phyloP scores from a whole-genome alignment of 441 rosid genomes.

The Biscutella laevigata region DNA sequence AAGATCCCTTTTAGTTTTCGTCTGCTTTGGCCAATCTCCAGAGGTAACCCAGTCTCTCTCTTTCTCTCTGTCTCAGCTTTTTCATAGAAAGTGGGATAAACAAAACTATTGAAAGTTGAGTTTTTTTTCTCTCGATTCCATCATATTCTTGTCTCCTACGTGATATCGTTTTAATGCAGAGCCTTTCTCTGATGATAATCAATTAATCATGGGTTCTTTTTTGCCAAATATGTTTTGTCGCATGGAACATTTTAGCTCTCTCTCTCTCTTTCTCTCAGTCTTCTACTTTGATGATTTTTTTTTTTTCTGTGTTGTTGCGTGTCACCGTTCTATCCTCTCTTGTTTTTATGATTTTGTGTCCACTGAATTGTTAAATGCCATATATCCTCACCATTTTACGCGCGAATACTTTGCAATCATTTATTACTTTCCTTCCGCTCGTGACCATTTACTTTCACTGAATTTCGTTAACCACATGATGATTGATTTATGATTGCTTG shows the following conservation, averaged over 20 bases:
- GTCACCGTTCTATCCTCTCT: not conserved
- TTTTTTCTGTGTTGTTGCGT: constrained; percentile 1
- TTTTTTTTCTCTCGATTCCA: constrained; percentile 1
- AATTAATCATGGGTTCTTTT: not conserved
- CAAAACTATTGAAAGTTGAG: constrained; percentile 1
- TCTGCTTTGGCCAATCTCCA: constrained; percentile 15
- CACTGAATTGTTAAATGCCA: not conserved
- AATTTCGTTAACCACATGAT: not conserved
- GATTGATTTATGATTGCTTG: not conserved
- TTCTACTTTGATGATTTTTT: not conserved
- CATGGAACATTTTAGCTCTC: not conserved
- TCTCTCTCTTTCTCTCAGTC: not conserved
- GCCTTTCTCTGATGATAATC: not conserved
- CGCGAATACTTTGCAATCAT: constrained; percentile 13
- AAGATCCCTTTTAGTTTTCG: constrained; percentile 15
- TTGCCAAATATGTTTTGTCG: not conserved
- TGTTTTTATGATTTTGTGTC: not conserved
- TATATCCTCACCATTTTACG: not conserved
- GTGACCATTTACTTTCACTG: constrained; percentile 16
- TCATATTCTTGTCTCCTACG: not conserved
- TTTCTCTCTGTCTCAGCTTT: not conserved
- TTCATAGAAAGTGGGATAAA: constrained; percentile 12
- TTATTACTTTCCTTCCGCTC: not conserved
- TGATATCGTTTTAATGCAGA: constrained; percentile 2
- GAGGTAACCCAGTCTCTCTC: not conserved